These are phyloP conservation scores for Ulmus americana DNA, from an alignment of 331 rosid genomes.

Conservation along the genomic window DNA sequence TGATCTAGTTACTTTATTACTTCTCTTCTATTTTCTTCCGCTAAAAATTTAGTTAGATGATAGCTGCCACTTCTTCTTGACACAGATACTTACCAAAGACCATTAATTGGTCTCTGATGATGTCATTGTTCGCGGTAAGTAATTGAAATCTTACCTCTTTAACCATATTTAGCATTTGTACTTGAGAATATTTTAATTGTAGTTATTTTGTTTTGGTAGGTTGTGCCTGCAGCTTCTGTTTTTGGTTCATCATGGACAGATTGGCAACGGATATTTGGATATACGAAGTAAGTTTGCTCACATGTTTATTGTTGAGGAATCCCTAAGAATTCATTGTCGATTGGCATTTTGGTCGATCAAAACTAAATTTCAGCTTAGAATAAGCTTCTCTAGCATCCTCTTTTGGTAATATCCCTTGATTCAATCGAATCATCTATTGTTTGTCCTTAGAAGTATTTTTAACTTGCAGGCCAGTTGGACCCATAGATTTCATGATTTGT, in stretches of 20 bases:
- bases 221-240: conserved; percentile 78
- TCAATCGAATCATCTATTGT: not conserved
- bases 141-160: not conserved
- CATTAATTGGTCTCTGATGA: conserved; percentile 69
- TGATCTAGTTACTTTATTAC: not conserved
- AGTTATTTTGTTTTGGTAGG: conserved; percentile 35
- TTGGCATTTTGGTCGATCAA: not conserved
- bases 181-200: not conserved
- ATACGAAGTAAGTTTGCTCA: conserved; percentile 46
- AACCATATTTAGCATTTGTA: not conserved
- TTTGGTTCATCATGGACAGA: conserved; percentile 72
- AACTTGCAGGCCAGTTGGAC: conserved; percentile 51
- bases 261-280: conserved; percentile 75
- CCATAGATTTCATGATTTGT: conserved; percentile 60
- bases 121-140: conserved; percentile 80
- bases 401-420: not conserved
- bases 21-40: not conserved
- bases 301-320: conserved; percentile 6
- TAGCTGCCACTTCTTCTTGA: conserved; percentile 12
- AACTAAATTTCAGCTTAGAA: not conserved
- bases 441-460: not conserved
- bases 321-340: not conserved
- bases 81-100: conserved; percentile 67
- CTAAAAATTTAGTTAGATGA: not conserved
- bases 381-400: not conserved